Evolutionary conservation across 1,284 basidiomycete species (phyloP).

Genomic region (Ceratobasidium papillatum): DNA sequence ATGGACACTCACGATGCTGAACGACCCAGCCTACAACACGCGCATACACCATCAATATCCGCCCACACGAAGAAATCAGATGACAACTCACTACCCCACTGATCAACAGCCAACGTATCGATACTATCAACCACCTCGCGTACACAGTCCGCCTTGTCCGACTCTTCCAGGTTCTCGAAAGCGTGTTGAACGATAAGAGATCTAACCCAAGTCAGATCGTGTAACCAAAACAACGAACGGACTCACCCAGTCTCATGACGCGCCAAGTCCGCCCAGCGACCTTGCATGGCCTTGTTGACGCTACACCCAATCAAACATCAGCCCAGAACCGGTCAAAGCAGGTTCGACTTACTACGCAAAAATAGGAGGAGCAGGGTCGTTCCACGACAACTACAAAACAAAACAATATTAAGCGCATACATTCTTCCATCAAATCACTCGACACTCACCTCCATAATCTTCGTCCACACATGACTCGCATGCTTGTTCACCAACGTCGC

Average conservation of each 20-base stretch:
- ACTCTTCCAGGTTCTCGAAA: slow-evolving; percentile 83
- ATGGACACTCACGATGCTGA: slow-evolving; percentile 70
- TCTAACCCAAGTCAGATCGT: not conserved
- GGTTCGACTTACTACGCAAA: slow-evolving; percentile 71
- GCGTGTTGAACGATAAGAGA: slow-evolving; percentile 64
- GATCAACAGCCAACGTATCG: slow-evolving; percentile 79
- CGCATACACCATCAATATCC: slow-evolving; percentile 47
- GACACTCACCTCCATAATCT: slow-evolving; percentile 58
- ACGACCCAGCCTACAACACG: slow-evolving; percentile 60
- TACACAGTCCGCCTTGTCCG: slow-evolving; percentile 79
- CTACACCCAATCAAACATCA: slow-evolving; percentile 54
- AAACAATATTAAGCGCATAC: not conserved
- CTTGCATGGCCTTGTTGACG: slow-evolving; percentile 82
- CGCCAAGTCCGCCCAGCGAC: slow-evolving; percentile 85
- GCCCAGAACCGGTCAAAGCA: slow-evolving; percentile 18
- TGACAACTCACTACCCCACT: slow-evolving; percentile 65
- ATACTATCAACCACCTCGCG: slow-evolving; percentile 73
- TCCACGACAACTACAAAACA: slow-evolving; percentile 68
- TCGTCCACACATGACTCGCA: slow-evolving; percentile 87
- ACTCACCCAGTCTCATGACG: slow-evolving; percentile 83
- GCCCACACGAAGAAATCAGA: not conserved
- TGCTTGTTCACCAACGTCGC: slow-evolving; percentile 86
- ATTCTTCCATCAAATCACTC: not conserved
- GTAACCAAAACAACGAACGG: not conserved
- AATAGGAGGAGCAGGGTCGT: slow-evolving; percentile 77